These are phyloP conservation scores for Fragaria ananassa DNA, from an alignment of 306 rosid species.

Conservation along the genomic window DNA sequence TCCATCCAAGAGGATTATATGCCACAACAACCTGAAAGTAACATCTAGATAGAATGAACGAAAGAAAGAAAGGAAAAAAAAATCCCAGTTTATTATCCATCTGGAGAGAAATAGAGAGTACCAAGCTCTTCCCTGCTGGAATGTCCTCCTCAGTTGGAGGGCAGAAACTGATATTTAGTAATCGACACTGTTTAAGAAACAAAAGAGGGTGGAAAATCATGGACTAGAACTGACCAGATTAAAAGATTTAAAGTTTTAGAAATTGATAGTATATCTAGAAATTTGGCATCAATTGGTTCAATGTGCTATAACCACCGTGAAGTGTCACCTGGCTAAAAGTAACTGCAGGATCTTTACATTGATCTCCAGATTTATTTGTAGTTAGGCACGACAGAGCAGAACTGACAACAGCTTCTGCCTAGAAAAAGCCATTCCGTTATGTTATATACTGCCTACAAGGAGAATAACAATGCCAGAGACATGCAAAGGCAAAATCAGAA, in stretches of 20 bases:
- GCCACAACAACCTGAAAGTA: constrained; percentile 67
- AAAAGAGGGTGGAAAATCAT: not conserved
- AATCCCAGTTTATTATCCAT: not conserved
- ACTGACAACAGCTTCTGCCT: constrained; percentile 76
- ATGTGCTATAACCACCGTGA: constrained; percentile 4
- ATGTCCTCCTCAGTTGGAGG: constrained; percentile 71
- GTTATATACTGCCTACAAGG: not conserved
- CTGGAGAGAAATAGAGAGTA: constrained; percentile 23
- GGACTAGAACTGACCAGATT: constrained; percentile 14
- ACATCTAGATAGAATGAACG: constrained; percentile 1
- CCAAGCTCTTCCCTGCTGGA: constrained; percentile 68
- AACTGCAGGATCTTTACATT: constrained; percentile 29
- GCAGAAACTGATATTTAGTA: constrained; percentile 86
- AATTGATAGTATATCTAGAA: constrained; percentile 12
- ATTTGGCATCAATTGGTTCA: not conserved
- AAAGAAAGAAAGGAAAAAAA: not conserved
- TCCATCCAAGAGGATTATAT: constrained; percentile 94
- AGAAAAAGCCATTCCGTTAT: constrained; percentile 17
- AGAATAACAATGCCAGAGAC: constrained; percentile 3
- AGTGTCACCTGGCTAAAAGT: constrained; percentile 59
- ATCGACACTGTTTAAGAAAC: constrained; percentile 65
- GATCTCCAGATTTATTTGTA: constrained; percentile 38
- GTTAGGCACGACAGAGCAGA: constrained; percentile 64
- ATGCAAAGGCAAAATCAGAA: not conserved
- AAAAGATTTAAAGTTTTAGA: not conserved